Conservation (phyloP, 1,284 basidiomycete genomes). For the Trametes hirsuta region DNA sequence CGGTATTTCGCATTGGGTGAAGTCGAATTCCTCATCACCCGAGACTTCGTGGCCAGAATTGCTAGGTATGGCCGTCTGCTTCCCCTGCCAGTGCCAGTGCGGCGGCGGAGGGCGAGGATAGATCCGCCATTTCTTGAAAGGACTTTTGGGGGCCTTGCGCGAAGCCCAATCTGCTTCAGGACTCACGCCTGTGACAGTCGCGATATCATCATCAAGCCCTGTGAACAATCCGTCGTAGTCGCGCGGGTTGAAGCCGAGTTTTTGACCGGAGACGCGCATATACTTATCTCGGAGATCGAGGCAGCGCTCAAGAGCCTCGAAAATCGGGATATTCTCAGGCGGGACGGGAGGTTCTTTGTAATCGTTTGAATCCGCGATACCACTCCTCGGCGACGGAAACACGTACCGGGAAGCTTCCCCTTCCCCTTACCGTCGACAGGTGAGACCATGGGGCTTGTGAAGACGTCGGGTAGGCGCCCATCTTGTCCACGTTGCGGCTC, state of each 20-base stretch:
- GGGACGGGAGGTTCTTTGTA: constrained; percentile 45
- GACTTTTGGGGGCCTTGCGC: constrained; percentile 32
- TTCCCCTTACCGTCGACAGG: constrained; percentile 37
- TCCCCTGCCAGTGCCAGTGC: constrained; percentile 86
- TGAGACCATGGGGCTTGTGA: constrained; percentile 44
- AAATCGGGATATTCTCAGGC: constrained; percentile 57
- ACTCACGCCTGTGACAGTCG: constrained; percentile 69
- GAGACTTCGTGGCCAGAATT: constrained; percentile 41
- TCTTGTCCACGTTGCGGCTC: constrained; percentile 32
- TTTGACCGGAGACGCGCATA: constrained; percentile 81
- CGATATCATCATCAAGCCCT: constrained; percentile 58
- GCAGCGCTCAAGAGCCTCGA: constrained; percentile 74
- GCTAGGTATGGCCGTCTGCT: constrained; percentile 51
- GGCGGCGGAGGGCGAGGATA: constrained; percentile 91
- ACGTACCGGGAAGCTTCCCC: constrained; percentile 19
- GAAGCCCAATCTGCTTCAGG: constrained; percentile 53
- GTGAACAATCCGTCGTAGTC: constrained; percentile 83
- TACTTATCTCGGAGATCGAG: constrained; percentile 93
- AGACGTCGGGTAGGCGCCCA: constrained; percentile 14
- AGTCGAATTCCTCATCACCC: constrained; percentile 63
- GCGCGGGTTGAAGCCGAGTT: constrained; percentile 88
- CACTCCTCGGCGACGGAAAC: no score
- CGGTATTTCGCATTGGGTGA: constrained; percentile 74
- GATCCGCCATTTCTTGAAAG: constrained; percentile 75
- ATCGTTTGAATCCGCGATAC: neutral